Conservation (phyloP, 345 rosid genomes). For the Ceriops decandra region DNA sequence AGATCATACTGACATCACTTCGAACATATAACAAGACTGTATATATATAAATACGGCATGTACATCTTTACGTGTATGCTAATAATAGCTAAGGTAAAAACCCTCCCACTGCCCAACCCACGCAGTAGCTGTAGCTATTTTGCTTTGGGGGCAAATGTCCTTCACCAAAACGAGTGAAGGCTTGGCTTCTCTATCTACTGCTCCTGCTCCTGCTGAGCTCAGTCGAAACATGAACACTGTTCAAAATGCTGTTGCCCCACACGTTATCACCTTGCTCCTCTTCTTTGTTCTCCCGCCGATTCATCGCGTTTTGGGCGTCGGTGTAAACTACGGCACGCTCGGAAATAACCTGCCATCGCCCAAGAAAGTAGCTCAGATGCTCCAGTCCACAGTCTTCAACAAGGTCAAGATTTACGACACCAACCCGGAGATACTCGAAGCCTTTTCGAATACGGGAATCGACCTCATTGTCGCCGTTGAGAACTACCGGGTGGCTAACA, state of each 20-base stretch:
- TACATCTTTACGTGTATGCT: too few species aligned
- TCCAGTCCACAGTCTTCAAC: constrained; percentile 60
- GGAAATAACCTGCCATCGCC: constrained; percentile 69
- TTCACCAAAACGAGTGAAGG: too few species aligned
- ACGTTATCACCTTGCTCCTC: constrained; percentile 12
- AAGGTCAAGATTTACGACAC: constrained; percentile 64
- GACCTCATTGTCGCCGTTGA: constrained; percentile 57
- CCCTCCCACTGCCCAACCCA: too few species aligned
- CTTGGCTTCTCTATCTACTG: too few species aligned
- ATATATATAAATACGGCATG: too few species aligned
- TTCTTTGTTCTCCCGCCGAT: constrained; percentile 11
- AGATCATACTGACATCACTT: too few species aligned
- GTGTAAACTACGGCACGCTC: constrained; percentile 61
- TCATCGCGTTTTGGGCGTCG: constrained; percentile 31
- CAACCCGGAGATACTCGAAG: constrained; percentile 57
- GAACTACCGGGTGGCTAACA: constrained; percentile 45
- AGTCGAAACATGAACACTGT: not conserved
- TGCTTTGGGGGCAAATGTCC: too few species aligned
- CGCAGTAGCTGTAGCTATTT: too few species aligned
- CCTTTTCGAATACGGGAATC: constrained; percentile 64
- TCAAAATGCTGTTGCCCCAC: not conserved
- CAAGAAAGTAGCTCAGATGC: constrained; percentile 55
- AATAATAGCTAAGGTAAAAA: too few species aligned
- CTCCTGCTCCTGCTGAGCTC: not conserved
- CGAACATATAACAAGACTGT: too few species aligned